phyloP scores from a whole-genome alignment of 139 green algal species.

The Tetradesmus obliquus region DNA sequence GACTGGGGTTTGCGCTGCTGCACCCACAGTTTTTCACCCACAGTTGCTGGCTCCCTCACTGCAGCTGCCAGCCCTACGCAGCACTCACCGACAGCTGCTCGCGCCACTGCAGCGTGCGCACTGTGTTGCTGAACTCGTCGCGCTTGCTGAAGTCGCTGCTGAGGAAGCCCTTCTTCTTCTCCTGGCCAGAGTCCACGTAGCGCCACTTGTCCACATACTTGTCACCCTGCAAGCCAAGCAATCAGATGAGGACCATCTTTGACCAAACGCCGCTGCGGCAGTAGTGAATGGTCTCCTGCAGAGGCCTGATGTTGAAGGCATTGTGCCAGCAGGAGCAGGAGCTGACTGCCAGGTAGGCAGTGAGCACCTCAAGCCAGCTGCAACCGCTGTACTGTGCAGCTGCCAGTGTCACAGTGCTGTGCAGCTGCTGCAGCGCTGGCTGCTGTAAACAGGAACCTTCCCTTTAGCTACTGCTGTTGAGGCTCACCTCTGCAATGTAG shows the following conservation, averaged over 20 bases:
- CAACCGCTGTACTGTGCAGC: background rate
- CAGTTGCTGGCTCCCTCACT: background rate
- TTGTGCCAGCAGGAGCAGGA: background rate
- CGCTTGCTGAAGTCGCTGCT: constrained; percentile 85
- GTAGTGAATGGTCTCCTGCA: background rate
- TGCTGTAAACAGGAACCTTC: background rate
- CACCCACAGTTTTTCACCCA: no score
- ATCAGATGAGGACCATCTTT: background rate
- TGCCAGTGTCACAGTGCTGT: background rate
- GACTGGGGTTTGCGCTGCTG: no score
- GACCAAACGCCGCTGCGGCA: background rate
- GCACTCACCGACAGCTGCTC: constrained; percentile 72
- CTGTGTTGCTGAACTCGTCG: constrained; percentile 87
- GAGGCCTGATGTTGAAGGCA: background rate
- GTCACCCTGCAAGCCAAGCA: constrained; percentile 52
- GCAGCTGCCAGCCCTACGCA: background rate
- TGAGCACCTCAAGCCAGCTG: background rate
- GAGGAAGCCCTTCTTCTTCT: constrained; percentile 85
- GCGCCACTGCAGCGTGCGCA: constrained; percentile 84
- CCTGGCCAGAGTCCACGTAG: constrained; percentile 73
- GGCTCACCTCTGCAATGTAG: constrained; percentile 67
- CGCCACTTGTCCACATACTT: constrained; percentile 74
- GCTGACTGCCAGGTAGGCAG: background rate
- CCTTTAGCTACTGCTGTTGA: background rate
- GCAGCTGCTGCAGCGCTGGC: background rate